A percentile compares a stretch with the other conserved stretches of the same genome.
Evolutionary conservation across 176 grass and related monocot species (phyloP).

Genomic region (Alopecurus myosuroides): DNA sequence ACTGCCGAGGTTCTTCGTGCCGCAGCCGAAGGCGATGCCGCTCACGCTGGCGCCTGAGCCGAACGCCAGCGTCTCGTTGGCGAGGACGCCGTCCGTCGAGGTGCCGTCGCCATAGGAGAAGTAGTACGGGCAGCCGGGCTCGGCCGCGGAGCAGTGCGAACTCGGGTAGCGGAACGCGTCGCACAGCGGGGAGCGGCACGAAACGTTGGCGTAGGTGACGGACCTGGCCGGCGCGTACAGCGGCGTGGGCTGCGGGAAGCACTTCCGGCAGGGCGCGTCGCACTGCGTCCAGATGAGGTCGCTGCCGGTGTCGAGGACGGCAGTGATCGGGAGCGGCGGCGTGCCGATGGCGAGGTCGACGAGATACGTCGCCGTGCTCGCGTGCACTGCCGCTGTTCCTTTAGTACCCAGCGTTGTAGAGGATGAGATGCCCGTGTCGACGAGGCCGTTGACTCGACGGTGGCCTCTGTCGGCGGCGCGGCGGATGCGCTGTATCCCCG

Average conservation of each 20-base stretch:
- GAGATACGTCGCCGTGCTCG: constrained; percentile 54
- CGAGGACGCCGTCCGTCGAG: constrained; percentile 35
- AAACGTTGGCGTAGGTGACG: constrained; percentile 36
- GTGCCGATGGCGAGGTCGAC: constrained; percentile 58
- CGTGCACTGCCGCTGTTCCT: constrained; percentile 20
- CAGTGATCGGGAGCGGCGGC: constrained; percentile 38
- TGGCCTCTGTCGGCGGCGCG: constrained; percentile 38
- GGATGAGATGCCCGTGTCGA: background rate
- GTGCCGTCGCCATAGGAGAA: constrained; percentile 32
- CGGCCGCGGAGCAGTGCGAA: background rate
- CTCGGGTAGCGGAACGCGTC: constrained; percentile 9
- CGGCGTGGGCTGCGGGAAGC: constrained; percentile 48
- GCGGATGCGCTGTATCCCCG: constrained; percentile 33
- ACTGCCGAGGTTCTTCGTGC: constrained; percentile 34
- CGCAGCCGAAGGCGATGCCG: constrained; percentile 36
- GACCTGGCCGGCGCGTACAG: constrained; percentile 42
- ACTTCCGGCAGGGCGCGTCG: constrained; percentile 42
- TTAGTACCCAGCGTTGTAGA: background rate
- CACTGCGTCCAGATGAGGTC: constrained; percentile 88
- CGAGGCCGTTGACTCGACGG: constrained; percentile 30
- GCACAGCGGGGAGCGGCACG: constrained; percentile 39
- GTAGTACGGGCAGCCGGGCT: constrained; percentile 20
- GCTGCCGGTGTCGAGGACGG: constrained; percentile 73
- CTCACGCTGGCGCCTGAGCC: background rate
- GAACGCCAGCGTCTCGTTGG: constrained; percentile 20